phyloP scores from a whole-genome alignment of 192 early-diverging fungal genomes.

The Gryganskiella cystojenkinii region DNA sequence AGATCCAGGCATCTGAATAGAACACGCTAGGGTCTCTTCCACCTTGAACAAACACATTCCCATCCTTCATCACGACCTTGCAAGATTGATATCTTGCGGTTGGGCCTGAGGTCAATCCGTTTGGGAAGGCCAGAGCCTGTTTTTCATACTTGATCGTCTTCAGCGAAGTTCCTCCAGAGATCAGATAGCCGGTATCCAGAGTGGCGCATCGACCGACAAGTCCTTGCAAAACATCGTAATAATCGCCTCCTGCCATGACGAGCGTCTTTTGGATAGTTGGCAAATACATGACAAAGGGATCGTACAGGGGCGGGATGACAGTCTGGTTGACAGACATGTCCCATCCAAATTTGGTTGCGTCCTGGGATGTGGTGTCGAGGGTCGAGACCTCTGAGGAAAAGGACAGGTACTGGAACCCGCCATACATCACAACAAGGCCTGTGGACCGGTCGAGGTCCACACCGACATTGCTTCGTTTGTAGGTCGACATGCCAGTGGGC shows the following conservation, averaged over 20 bases:
- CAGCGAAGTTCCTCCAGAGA: slow-evolving; percentile 1
- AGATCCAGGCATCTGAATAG: slow-evolving; percentile 40
- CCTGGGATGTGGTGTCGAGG: slow-evolving; percentile 3
- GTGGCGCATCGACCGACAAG: neutral
- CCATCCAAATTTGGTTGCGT: slow-evolving; percentile 19
- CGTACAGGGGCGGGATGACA: slow-evolving; percentile 7
- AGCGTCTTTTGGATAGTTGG: slow-evolving; percentile 20
- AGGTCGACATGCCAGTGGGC: neutral
- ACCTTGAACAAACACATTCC: slow-evolving; percentile 40
- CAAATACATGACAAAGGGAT: slow-evolving; percentile 19
- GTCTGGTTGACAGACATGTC: slow-evolving; percentile 7
- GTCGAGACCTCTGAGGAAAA: slow-evolving; percentile 22
- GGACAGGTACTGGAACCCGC: neutral
- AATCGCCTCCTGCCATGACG: slow-evolving; percentile 21
- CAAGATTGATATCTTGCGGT: slow-evolving; percentile 21
- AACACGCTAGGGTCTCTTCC: slow-evolving; percentile 2
- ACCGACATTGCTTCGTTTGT: slow-evolving; percentile 38
- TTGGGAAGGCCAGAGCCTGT: neutral
- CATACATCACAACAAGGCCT: slow-evolving; percentile 34
- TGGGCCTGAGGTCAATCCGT: neutral
- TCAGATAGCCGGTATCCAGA: slow-evolving; percentile 7
- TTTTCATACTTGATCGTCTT: neutral
- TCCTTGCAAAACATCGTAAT: neutral
- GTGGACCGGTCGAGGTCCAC: slow-evolving; percentile 17
- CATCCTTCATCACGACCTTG: slow-evolving; percentile 15